Evolutionary conservation across 2,329 filamentous ascomycete genomes (phyloP).

Genomic region (Ambrosiella xylebori): DNA sequence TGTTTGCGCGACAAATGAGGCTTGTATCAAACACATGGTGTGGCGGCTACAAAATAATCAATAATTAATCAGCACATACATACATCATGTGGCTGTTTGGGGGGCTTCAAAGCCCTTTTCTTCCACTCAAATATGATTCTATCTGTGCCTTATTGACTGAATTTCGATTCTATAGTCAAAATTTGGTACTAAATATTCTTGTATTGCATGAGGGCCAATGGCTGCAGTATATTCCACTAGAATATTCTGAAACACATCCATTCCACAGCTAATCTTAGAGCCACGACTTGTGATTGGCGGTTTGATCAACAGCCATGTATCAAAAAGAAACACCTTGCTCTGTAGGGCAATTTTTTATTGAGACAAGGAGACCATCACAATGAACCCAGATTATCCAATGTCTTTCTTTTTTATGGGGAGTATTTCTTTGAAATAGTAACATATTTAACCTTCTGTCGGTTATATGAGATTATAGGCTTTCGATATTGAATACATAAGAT

Average conservation of each 20-base stretch:
- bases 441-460: neutral
- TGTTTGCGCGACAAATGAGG: too few species aligned
- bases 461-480: neutral
- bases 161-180: neutral
- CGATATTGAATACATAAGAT: neutral
- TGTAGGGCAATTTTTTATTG: neutral
- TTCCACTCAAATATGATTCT: neutral
- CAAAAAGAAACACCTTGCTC: neutral
- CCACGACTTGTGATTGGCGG: neutral
- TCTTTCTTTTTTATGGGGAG: neutral
- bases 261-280: neutral
- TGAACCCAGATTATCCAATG: neutral
- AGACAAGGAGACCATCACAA: too few species aligned
- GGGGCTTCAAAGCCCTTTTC: too few species aligned
- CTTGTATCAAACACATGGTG: too few species aligned
- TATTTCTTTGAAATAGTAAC: neutral
- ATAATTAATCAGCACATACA: too few species aligned
- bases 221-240: neutral
- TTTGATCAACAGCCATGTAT: neutral
- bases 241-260: slow-evolving; percentile 1
- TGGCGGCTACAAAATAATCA: too few species aligned
- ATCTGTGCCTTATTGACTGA: neutral
- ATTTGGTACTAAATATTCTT: neutral
- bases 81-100: too few species aligned
- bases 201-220: neutral